Base-by-base conservation (phyloP, 2,329 filamentous ascomycete species). In the Zymoseptoria tritici region DNA sequence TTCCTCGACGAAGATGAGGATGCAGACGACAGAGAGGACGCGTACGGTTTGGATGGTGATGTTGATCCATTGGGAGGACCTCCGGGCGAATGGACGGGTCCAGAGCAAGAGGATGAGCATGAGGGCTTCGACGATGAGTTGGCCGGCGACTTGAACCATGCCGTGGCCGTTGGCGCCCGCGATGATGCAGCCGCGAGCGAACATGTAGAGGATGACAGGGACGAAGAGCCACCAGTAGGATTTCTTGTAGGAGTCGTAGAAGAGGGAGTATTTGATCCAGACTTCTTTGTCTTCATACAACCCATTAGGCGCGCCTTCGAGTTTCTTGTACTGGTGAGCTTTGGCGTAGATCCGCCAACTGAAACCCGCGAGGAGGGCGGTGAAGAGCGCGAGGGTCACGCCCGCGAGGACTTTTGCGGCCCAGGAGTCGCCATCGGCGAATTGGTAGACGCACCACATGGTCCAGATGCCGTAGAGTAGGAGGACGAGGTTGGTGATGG, bases 161-260 rank as follows among this genome's bases (percentile, higher is more conserved):
- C 92, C 94, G 71, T 96, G 85, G 11, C 91, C 91, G 70, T 97
- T 88, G 51, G 85, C 90, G 29, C 85, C 89, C 13, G 93, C 93
- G 65, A 97, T 86, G 60, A 93, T 85, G 62, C 86, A 88, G 57
- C 93, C 92, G 78, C 94, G 94, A 72, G 85, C 87, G 71, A 97
- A 91, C 80, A 92, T 89, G 80, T 97, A 97, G 64, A 91, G 62
- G 70, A 97, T 96, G 62, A 83, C 80, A 0, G 94, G 94, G 13
- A 97, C 82, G 72, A 99, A 97, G 22, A 97, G 77, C 93, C 93
- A 97, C 94, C 94, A 99, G 79, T 93, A 96, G 68, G 87, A 85
- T 75, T 89, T 91, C 78, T 91, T 91, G 81, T 96, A 97, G 68
- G 87, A 88, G 70, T 97, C 94, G 79, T 99, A 99, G 78, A 99